Evolutionary conservation across 2,329 filamentous ascomycete genomes (phyloP).

Genomic region (Coniochaeta sp.): DNA sequence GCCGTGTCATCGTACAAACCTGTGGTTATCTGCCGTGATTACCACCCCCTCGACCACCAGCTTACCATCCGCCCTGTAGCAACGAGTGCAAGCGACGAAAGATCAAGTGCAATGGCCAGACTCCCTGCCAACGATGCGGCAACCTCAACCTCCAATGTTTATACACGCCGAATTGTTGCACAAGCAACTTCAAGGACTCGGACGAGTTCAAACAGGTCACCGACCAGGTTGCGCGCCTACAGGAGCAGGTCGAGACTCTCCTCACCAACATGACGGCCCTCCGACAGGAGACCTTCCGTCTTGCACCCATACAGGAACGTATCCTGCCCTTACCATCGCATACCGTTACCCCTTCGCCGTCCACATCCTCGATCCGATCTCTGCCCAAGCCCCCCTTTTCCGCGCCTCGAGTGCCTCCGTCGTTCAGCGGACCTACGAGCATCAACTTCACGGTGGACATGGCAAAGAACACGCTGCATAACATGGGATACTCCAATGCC

Average conservation of each 20-base stretch:
- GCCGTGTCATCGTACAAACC: too few species aligned
- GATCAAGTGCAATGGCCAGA: conserved; percentile 67
- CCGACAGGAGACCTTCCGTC: conserved; percentile 44
- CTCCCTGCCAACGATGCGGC: conserved; percentile 59
- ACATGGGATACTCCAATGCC: conserved; percentile 73
- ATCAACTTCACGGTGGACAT: conserved; percentile 79
- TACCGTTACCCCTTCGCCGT: conserved; percentile 30
- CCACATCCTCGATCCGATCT: conserved; percentile 33
- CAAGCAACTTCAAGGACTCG: conserved; percentile 82
- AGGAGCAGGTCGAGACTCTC: conserved; percentile 77
- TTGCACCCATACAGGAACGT: conserved; percentile 35
- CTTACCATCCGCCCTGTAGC: conserved; percentile 26
- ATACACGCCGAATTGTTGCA: conserved; percentile 59
- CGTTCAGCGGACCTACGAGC: conserved; percentile 80
- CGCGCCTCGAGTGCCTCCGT: conserved; percentile 38
- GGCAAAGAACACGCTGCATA: conserved; percentile 77
- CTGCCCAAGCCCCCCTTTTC: conserved; percentile 36
- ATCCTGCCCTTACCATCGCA: conserved; percentile 25
- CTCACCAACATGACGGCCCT: conserved; percentile 65
- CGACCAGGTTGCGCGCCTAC: conserved; percentile 63
- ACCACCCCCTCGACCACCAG: neutral
- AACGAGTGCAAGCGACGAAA: conserved; percentile 71
- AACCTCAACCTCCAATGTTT: conserved; percentile 60
- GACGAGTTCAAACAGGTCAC: conserved; percentile 84
- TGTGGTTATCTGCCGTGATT: too few species aligned